Evolutionary conservation across 495 filamentous ascomycete species (phyloP).

Genomic region (Hypoxylon perforatum): DNA sequence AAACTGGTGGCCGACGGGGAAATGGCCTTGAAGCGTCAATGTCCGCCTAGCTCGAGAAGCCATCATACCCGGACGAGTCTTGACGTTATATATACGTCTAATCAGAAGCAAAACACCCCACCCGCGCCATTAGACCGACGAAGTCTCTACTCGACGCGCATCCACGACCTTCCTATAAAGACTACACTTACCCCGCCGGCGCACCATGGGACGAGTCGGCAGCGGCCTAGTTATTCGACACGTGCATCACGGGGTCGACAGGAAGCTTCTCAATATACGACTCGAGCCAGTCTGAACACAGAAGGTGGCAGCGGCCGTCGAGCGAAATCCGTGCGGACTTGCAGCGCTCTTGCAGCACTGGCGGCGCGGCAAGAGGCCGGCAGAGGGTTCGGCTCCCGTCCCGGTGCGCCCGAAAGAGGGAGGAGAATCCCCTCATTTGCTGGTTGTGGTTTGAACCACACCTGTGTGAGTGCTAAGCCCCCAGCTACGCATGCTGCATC

Average conservation of each 20-base stretch:
- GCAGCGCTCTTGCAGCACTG: too few species aligned
- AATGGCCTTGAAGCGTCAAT: not conserved
- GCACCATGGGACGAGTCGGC: not conserved
- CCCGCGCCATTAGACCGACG: conserved; percentile 1
- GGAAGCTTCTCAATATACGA: conserved; percentile 1
- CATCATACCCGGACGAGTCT: not conserved
- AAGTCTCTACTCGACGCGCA: conserved; percentile 11
- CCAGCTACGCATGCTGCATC: too few species aligned
- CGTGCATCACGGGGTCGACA: conserved; percentile 25
- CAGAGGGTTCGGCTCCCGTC: not conserved
- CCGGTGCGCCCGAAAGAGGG: conserved; percentile 1
- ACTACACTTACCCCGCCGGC: conserved; percentile 17
- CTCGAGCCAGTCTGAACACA: conserved; percentile 19
- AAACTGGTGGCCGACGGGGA: too few species aligned
- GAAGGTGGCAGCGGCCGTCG: conserved; percentile 25
- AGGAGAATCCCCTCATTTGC: not conserved
- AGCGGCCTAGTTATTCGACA: conserved; percentile 13
- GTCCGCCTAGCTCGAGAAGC: not conserved
- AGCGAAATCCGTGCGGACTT: not conserved
- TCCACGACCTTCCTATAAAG: conserved; percentile 37
- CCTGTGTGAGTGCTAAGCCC: too few species aligned
- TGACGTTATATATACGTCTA: conserved; percentile 7
- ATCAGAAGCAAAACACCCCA: not conserved
- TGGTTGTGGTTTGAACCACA: not conserved
- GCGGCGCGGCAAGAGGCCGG: too few species aligned